Evolutionary conservation across 73 alveolate species (phyloP).

Genomic region (Symbiodinium pilosum): DNA sequence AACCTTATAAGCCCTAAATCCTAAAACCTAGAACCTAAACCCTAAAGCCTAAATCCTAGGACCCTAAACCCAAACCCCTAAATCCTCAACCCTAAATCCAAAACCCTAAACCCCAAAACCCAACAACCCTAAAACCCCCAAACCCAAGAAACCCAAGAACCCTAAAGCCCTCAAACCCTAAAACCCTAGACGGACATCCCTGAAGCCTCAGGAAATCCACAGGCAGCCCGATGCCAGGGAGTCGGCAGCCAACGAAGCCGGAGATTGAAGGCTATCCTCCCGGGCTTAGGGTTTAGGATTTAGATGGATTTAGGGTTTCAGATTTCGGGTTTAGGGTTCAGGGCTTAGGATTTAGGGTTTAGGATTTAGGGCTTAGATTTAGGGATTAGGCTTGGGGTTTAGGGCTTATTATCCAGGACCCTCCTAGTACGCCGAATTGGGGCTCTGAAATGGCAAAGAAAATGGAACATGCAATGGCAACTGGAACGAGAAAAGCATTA

Average conservation of each 20-base stretch:
- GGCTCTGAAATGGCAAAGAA: too few relatives aligned
- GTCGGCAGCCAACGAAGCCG: slow-evolving; percentile 62
- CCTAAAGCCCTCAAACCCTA: background rate
- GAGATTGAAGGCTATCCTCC: slow-evolving; percentile 77
- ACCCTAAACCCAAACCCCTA: too few relatives aligned
- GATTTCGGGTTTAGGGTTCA: background rate
- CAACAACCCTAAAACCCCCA: background rate
- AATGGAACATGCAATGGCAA: too few relatives aligned
- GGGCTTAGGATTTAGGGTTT: background rate
- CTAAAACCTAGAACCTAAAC: too few relatives aligned
- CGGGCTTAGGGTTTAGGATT: background rate
- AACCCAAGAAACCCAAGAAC: too few relatives aligned
- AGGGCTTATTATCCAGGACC: too few relatives aligned
- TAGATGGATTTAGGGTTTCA: background rate
- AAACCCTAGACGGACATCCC: background rate
- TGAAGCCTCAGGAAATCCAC: background rate
- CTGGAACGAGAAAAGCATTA: too few relatives aligned
- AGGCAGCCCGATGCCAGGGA: slow-evolving; percentile 51
- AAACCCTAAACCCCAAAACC: too few relatives aligned
- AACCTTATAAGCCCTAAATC: too few relatives aligned
- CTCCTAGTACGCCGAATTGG: too few relatives aligned
- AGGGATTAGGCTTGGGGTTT: background rate
- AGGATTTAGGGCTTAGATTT: background rate
- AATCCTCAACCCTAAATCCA: too few relatives aligned
- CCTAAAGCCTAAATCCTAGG: too few relatives aligned